Evolutionary conservation across 1,284 basidiomycete genomes (phyloP).

Genomic region (Cryptococcus floricola): DNA sequence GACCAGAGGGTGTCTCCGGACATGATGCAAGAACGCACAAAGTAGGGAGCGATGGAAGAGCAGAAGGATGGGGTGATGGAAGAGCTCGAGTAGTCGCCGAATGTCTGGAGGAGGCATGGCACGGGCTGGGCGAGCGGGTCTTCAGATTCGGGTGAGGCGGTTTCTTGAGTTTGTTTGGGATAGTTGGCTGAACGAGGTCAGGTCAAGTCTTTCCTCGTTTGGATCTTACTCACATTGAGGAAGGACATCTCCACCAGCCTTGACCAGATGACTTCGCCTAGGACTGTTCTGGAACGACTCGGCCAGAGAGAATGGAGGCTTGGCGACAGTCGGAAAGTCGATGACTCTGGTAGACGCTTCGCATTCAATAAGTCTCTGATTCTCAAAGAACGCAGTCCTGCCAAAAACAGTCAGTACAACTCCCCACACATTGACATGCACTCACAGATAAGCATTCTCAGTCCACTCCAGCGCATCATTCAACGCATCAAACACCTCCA

Average conservation of each 20-base stretch:
- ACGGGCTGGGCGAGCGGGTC: constrained; percentile 45
- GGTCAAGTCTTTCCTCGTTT: not conserved
- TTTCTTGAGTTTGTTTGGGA: not conserved
- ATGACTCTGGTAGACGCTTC: constrained; percentile 21
- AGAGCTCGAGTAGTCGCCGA: constrained; percentile 59
- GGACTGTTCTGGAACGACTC: constrained; percentile 70
- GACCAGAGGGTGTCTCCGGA: constrained; percentile 69
- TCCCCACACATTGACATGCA: not conserved
- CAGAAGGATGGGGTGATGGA: constrained; percentile 38
- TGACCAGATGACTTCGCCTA: constrained; percentile 65
- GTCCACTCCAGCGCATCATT: constrained; percentile 96
- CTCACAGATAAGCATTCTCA: constrained; percentile 76
- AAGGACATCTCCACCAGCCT: constrained; percentile 61
- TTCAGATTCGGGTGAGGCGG: constrained; percentile 2
- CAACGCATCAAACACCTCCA: constrained; percentile 77
- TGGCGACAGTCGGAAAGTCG: constrained; percentile 39
- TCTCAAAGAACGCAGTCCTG: constrained; percentile 49
- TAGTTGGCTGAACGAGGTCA: not conserved
- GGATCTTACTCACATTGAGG: constrained; percentile 20
- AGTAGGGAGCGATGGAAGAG: constrained; percentile 61
- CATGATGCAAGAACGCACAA: constrained; percentile 60
- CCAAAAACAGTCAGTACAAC: not conserved
- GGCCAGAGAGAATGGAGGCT: constrained; percentile 50
- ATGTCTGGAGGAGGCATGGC: constrained; percentile 63
- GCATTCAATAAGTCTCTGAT: constrained; percentile 24